Evolutionary conservation across 345 rosid genomes (phyloP).

Genomic region (Eucalyptus albens): DNA sequence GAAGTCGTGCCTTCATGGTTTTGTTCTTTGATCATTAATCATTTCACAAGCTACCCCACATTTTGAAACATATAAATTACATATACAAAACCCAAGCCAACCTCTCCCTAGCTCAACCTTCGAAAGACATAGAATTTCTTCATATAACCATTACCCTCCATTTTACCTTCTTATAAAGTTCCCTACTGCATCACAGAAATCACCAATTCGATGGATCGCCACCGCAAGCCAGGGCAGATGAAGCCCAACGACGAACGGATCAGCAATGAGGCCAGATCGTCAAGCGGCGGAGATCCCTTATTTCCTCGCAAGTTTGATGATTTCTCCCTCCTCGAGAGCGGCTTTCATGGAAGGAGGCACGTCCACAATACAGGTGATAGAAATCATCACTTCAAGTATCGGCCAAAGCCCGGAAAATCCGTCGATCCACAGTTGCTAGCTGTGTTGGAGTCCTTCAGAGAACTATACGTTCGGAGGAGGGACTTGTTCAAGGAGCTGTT

Average conservation of each 20-base stretch:
- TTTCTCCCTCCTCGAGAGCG: background rate
- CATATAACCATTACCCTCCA: background rate
- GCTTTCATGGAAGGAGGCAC: background rate
- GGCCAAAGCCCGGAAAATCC: background rate
- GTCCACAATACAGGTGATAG: background rate
- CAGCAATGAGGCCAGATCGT: background rate
- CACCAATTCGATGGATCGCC: background rate
- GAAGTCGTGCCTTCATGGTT: background rate
- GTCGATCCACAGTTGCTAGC: constrained; percentile 12
- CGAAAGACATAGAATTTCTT: background rate
- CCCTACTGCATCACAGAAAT: background rate
- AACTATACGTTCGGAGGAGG: constrained; percentile 10
- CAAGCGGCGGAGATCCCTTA: background rate
- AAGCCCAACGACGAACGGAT: background rate
- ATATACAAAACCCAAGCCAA: background rate
- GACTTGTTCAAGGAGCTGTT: constrained; percentile 20
- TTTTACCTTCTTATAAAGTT: background rate
- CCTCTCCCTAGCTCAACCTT: background rate
- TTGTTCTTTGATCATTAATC: background rate
- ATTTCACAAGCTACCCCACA: background rate
- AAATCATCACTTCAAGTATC: background rate
- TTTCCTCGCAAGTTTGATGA: background rate
- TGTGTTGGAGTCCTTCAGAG: constrained; percentile 14
- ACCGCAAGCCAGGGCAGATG: background rate
- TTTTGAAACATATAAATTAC: background rate